Evolutionary conservation across 768 basidiomycete species (phyloP).

Genomic region (Dendrothele bispora): DNA sequence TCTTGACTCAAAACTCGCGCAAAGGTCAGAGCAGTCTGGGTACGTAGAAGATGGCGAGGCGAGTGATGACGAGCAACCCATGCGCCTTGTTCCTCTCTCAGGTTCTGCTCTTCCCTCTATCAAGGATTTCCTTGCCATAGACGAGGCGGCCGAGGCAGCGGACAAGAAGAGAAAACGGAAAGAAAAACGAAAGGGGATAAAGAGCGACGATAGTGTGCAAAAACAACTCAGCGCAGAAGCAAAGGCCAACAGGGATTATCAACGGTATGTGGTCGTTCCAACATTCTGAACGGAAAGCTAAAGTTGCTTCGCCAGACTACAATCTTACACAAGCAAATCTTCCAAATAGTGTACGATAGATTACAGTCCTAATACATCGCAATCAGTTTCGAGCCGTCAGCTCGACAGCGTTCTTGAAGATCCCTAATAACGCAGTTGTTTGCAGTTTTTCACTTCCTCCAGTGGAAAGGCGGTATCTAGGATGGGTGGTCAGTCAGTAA

Average conservation of each 20-base stretch:
- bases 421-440: conserved; percentile 84
- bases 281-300: too few relatives aligned
- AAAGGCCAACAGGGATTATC: conserved; percentile 57
- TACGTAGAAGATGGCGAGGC: conserved; percentile 37
- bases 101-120: conserved; percentile 86
- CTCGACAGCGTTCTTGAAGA: conserved; percentile 92
- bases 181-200: conserved; percentile 63
- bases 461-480: conserved; percentile 85
- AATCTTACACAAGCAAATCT: too few relatives aligned
- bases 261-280: conserved; percentile 39
- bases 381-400: too few relatives aligned
- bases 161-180: conserved; percentile 75
- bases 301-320: too few relatives aligned
- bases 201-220: conserved; percentile 35
- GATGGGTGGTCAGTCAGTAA: not conserved
- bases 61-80: conserved; percentile 42
- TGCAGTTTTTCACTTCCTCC: conserved; percentile 96
- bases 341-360: too few relatives aligned
- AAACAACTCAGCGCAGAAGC: conserved; percentile 42
- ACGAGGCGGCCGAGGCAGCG: conserved; percentile 60
- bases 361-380: too few relatives aligned
- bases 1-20: conserved; percentile 10
- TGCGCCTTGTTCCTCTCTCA: conserved; percentile 69
- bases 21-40: conserved; percentile 7
- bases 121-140: conserved; percentile 77